These are phyloP conservation scores for Myriangium duriaei DNA, from an alignment of 2,329 filamentous ascomycete species.

Conservation along the genomic window DNA sequence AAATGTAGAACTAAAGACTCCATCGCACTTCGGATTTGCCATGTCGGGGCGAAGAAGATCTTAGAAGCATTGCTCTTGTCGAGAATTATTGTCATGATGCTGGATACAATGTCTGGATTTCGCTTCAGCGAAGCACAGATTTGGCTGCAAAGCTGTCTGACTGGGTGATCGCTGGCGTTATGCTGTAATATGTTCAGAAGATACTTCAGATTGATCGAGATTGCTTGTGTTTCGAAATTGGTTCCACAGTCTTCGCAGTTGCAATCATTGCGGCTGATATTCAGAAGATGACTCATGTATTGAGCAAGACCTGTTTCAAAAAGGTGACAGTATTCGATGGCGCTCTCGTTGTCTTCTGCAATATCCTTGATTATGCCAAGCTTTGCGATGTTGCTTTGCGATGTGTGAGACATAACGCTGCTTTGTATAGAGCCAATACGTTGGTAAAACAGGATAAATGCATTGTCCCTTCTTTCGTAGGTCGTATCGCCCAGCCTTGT, in stretches of 20 bases:
- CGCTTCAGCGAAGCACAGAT: background rate
- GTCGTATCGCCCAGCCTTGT: constrained; percentile 31
- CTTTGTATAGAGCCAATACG: constrained; percentile 41
- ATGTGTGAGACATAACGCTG: too few species aligned
- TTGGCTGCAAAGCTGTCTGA: background rate
- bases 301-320: constrained; percentile 1
- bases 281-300: constrained; percentile 1
- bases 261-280: background rate
- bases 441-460: constrained; percentile 98
- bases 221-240: background rate
- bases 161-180: background rate
- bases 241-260: background rate
- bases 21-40: background rate
- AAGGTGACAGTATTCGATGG: background rate
- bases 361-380: too few species aligned
- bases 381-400: too few species aligned
- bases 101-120: background rate
- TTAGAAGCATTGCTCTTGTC: background rate
- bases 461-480: constrained; percentile 41
- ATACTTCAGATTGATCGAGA: constrained; percentile 1
- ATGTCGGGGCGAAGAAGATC: background rate
- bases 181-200: background rate
- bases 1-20: background rate
- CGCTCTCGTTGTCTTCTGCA: constrained; percentile 5
- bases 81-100: background rate